phyloP scores from a whole-genome alignment of 441 rosid species.

The Jatropha multifida region DNA sequence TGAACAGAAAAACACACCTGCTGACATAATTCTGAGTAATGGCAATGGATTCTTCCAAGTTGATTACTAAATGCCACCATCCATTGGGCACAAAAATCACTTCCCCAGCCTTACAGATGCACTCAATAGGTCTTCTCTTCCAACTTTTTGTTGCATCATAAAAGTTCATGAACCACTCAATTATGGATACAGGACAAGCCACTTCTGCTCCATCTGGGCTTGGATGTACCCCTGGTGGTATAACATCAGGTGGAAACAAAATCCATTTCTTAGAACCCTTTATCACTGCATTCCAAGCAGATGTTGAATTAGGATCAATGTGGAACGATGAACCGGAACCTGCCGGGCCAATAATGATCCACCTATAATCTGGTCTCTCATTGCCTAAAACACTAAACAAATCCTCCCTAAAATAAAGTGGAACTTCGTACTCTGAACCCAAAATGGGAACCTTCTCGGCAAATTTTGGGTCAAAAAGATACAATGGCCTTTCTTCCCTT shows the following conservation, averaged over 20 bases:
- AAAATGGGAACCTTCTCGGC: slow-evolving; percentile 68
- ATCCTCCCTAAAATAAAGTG: slow-evolving; percentile 78
- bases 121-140: slow-evolving; percentile 77
- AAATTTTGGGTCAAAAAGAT: slow-evolving; percentile 92
- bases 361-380: slow-evolving; percentile 83
- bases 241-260: slow-evolving; percentile 88
- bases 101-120: slow-evolving; percentile 92
- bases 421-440: slow-evolving; percentile 74
- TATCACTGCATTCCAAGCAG: slow-evolving; percentile 96
- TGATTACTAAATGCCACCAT: slow-evolving; percentile 99
- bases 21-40: slow-evolving; percentile 95
- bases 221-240: slow-evolving; percentile 96
- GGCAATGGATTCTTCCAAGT: slow-evolving; percentile 91
- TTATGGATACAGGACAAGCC: slow-evolving; percentile 96
- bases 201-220: slow-evolving; percentile 98
- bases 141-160: slow-evolving; percentile 69
- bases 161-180: slow-evolving; percentile 99
- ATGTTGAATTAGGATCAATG: slow-evolving; percentile 97
- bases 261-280: slow-evolving; percentile 57
- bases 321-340: slow-evolving; percentile 96
- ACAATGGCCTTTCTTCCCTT: slow-evolving; percentile 89
- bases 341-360: slow-evolving; percentile 91
- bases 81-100: slow-evolving; percentile 94
- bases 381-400: slow-evolving; percentile 77
- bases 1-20: slow-evolving; percentile 47